Evolutionary conservation across 2,329 filamentous ascomycete genomes (phyloP).

Genomic region (Chaetothyriales sp.): DNA sequence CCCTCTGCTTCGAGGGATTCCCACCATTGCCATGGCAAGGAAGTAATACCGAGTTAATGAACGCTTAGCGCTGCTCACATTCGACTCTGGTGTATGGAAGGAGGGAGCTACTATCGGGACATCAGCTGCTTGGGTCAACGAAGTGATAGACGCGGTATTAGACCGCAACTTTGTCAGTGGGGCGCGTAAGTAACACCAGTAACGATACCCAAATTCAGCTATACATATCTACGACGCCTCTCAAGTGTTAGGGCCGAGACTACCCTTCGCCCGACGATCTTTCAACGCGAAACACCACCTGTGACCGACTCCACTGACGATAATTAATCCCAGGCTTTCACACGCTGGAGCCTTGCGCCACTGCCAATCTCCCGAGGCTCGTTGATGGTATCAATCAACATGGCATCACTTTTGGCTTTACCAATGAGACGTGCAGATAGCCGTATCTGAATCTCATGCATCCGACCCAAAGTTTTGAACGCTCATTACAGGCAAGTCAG

Average conservation of each 20-base stretch:
- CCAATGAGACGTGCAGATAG: too few relatives aligned
- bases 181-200: background rate
- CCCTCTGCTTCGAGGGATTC: conserved; percentile 30
- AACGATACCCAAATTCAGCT: background rate
- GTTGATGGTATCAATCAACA: too few relatives aligned
- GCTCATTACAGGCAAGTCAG: too few relatives aligned
- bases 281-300: background rate
- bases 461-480: too few relatives aligned
- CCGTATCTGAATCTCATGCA: too few relatives aligned
- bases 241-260: too few relatives aligned
- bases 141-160: background rate
- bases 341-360: background rate
- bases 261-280: too few relatives aligned
- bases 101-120: background rate
- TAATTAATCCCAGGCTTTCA: background rate
- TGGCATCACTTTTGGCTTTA: too few relatives aligned
- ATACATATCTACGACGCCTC: background rate
- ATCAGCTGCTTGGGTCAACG: background rate
- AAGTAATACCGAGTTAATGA: background rate
- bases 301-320: background rate
- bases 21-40: conserved; percentile 25
- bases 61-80: background rate
- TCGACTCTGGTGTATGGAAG: background rate
- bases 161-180: background rate
- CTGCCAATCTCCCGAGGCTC: too few relatives aligned